phyloP scores from a whole-genome alignment of 108 stramenopile species.

The Cyclotella atomus region DNA sequence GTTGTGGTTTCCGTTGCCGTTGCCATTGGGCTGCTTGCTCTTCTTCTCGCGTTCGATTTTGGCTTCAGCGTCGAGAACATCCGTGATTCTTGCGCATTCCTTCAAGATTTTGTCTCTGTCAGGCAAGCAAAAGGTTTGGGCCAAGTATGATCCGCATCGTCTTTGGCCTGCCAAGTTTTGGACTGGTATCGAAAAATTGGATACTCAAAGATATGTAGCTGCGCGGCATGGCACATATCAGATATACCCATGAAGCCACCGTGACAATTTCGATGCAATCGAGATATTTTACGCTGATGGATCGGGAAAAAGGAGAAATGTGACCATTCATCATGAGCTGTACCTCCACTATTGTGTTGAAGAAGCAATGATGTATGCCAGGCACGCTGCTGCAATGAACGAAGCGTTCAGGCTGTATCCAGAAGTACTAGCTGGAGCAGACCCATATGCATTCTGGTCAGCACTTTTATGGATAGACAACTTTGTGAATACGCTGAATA shows the following conservation, averaged over 20 bases:
- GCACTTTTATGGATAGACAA: not conserved
- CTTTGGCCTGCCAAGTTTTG: too few species aligned
- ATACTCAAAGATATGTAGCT: too few species aligned
- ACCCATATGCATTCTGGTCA: constrained; percentile 8
- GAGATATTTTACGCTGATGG: not conserved
- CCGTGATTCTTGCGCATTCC: not conserved
- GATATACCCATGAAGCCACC: not conserved
- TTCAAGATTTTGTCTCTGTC: not conserved
- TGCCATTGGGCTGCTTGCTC: too few species aligned
- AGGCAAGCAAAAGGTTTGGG: too few species aligned
- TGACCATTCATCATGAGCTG: constrained; percentile 8
- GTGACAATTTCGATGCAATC: not conserved
- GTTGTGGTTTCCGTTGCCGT: not conserved
- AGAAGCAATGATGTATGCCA: constrained; percentile 20
- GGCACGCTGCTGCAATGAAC: constrained; percentile 23
- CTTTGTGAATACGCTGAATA: not conserved
- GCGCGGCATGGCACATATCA: not conserved
- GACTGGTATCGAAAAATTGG: too few species aligned
- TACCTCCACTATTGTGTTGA: constrained; percentile 35
- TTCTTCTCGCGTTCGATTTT: not conserved
- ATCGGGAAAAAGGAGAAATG: not conserved
- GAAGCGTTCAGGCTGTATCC: constrained; percentile 23
- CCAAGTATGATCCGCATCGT: too few species aligned
- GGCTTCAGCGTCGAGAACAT: not conserved
- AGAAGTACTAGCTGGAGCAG: constrained; percentile 19